Base-by-base conservation (phyloP, 2,329 filamentous ascomycete species). In the Nigrospora sphaerica region DNA sequence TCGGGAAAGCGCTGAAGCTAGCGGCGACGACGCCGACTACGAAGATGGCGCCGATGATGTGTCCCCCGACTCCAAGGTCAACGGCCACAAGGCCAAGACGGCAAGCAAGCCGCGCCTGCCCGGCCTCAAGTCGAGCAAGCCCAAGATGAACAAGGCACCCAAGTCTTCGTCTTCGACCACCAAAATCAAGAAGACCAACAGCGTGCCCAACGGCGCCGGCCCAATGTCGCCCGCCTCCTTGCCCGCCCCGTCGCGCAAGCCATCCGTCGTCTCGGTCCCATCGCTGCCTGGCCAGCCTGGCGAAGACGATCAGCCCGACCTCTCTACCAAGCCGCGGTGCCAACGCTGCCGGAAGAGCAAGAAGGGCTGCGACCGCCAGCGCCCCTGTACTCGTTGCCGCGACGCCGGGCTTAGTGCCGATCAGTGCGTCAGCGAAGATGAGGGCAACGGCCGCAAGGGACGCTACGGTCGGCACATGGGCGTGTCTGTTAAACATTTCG, bases 291-390 rank as follows among this genome's bases (percentile, higher is more conserved):
- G 72, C 9, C 78, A 74, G 41, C 73, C 74, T 32, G 88, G 90
- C 54, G 88, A 95, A 54, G 91, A 96, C 54, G 91, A 96, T 47
- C 74, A 95, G 42, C 93, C 91, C 3, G 92, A 98, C 57, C 72
- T 97, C 17, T 96, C 92, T 0, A 91, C 86, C 54, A 96, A 97
- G 70, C 93, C 93, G 47, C 90, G 93, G 52, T 98, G 93, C 74
- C 93, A 98, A 66, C 86, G 93, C 48, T 98, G 93, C 75, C 86
- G 93, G 60, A 98, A 98, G 80, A 97, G 92, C 72, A 98, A 98
- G 77, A 98, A 98, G 71, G 93, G 93, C 12, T 98, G 93, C 63
- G 93, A 98, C 71, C 85, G 93, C 48, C 93, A 97, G 69, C 85
- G 93, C 35, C 93, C 93, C 28, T 98, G 93, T 62, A 88, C 90